A percentile compares a stretch with the other conserved stretches of the same genome.
These are phyloP conservation scores for Sphaerulina musiva DNA, from an alignment of 2,329 filamentous ascomycete genomes.

Conservation along the genomic window DNA sequence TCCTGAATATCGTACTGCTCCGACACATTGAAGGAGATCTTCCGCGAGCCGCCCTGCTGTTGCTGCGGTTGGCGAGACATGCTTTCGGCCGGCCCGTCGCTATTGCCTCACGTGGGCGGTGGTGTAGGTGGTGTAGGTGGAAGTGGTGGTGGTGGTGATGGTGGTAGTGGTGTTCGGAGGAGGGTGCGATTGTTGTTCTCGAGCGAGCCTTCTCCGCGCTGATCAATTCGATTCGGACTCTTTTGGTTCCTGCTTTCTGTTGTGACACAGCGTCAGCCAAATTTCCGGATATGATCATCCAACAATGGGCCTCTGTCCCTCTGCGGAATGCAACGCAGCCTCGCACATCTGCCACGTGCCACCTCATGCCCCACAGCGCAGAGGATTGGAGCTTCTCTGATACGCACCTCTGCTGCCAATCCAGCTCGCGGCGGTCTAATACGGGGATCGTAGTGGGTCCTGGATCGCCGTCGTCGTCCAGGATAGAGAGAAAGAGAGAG, in stretches of 20 bases:
- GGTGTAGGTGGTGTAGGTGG: background rate
- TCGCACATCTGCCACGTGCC: constrained; percentile 14
- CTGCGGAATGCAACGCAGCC: constrained; percentile 13
- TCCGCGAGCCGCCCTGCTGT: constrained; percentile 53
- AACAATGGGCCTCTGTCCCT: constrained; percentile 9
- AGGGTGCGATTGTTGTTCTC: background rate
- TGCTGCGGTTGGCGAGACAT: constrained; percentile 28
- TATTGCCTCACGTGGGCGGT: constrained; percentile 2
- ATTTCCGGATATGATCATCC: constrained; percentile 16
- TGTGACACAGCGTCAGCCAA: constrained; percentile 17
- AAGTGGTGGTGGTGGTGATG: background rate
- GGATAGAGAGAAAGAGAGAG: background rate
- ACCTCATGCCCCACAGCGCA: constrained; percentile 10
- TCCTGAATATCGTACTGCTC: constrained; percentile 99
- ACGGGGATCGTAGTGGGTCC: too few species aligned
- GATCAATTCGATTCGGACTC: too few species aligned
- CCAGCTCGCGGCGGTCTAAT: too few species aligned
- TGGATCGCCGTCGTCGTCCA: too few species aligned
- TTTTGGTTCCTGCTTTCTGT: constrained; percentile 14
- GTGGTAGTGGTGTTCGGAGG: background rate
- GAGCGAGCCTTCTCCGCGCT: background rate
- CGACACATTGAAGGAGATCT: constrained; percentile 99
- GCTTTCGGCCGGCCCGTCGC: background rate
- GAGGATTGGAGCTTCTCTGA: constrained; percentile 3
- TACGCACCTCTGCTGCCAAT: background rate